phyloP scores from a whole-genome alignment of 1,284 basidiomycete genomes.

The Uromyces viciae-fabae region DNA sequence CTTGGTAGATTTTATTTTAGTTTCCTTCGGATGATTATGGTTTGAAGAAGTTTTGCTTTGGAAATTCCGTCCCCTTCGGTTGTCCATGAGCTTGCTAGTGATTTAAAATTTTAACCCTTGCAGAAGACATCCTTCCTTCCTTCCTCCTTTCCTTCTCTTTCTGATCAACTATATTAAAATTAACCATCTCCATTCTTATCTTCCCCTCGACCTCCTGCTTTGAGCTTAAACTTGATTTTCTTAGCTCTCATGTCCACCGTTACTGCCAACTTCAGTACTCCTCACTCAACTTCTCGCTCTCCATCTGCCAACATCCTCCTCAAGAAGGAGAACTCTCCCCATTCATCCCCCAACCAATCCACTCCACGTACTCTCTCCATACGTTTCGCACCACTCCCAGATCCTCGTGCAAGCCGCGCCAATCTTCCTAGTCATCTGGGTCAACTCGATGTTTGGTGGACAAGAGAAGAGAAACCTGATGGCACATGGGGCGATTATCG shows the following conservation, averaged over 20 bases:
- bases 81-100: too few species aligned
- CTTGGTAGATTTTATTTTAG: too few species aligned
- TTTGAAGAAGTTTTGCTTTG: too few species aligned
- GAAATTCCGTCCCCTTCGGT: too few species aligned
- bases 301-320: not conserved
- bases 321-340: not conserved
- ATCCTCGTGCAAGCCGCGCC: conserved; percentile 11
- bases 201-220: not conserved
- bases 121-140: too few species aligned
- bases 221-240: not conserved
- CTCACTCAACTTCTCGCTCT: not conserved
- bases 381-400: conserved; percentile 36
- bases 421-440: not conserved
- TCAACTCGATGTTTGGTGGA: conserved; percentile 3
- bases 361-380: conserved; percentile 27
- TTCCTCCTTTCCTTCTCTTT: too few species aligned
- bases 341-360: not conserved
- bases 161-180: too few species aligned
- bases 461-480: conserved; percentile 20
- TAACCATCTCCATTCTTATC: not conserved
- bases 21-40: too few species aligned
- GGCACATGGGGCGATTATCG: conserved; percentile 23
- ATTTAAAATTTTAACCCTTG: too few species aligned
- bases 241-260: not conserved
- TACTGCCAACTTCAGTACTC: not conserved